A percentile compares a stretch with the other conserved stretches of the same genome.
Evolutionary conservation across 1,284 basidiomycete species (phyloP).

Genomic region (Rhizopogon hawkerae): DNA sequence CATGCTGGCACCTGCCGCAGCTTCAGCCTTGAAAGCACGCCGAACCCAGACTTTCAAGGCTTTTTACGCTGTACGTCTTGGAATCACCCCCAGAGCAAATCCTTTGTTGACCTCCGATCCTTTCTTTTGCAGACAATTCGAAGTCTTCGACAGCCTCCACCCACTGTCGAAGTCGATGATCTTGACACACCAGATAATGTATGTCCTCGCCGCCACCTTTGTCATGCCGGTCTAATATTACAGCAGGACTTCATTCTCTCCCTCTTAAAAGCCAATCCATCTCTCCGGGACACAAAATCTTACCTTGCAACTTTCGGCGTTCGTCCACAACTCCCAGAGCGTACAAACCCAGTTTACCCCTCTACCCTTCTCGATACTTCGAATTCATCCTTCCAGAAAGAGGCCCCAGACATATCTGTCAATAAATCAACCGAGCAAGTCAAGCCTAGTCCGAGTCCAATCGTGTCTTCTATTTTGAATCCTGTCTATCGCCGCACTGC

Average conservation of each 20-base stretch:
- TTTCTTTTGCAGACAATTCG: slow-evolving; percentile 37
- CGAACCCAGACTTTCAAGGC: slow-evolving; percentile 42
- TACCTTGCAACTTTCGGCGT: slow-evolving; percentile 84
- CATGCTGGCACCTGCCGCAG: slow-evolving; percentile 8
- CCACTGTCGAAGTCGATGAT: slow-evolving; percentile 35
- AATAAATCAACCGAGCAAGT: slow-evolving; percentile 21
- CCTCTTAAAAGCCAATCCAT: slow-evolving; percentile 89
- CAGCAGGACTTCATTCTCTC: slow-evolving; percentile 92
- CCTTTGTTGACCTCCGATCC: slow-evolving; percentile 3
- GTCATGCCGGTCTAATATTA: slow-evolving; percentile 7
- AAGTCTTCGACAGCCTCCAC: slow-evolving; percentile 31
- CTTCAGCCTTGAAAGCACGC: slow-evolving; percentile 21
- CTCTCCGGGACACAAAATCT: slow-evolving; percentile 80
- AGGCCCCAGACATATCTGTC: slow-evolving; percentile 18
- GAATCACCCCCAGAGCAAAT: background rate
- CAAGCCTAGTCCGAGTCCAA: slow-evolving; percentile 40
- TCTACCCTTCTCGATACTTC: slow-evolving; percentile 17
- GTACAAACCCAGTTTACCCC: slow-evolving; percentile 21
- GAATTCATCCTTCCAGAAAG: slow-evolving; percentile 9
- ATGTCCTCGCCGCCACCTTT: slow-evolving; percentile 15
- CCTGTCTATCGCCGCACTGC: slow-evolving; percentile 80
- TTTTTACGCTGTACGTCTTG: slow-evolving; percentile 49
- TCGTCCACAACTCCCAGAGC: slow-evolving; percentile 31
- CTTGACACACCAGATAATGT: slow-evolving; percentile 45
- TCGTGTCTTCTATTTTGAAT: slow-evolving; percentile 78